These are phyloP conservation scores for Chalara sp. DNA, from an alignment of 2,329 filamentous ascomycete genomes.

Conservation along the genomic window DNA sequence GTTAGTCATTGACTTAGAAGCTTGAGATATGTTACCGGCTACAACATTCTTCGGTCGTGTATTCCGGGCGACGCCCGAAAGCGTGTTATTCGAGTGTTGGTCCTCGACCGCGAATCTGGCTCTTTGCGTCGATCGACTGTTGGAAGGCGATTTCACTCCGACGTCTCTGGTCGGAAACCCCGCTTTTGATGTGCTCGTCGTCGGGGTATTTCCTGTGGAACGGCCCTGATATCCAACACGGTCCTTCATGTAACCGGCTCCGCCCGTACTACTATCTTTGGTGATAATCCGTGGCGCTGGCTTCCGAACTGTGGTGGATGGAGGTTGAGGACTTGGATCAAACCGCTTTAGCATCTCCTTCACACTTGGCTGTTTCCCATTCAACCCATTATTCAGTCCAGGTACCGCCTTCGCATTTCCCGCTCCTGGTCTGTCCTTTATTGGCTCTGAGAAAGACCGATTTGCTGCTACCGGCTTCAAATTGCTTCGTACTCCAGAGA, in stretches of 20 bases:
- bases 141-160: slow-evolving; percentile 15
- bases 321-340: slow-evolving; percentile 49
- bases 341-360: slow-evolving; percentile 76
- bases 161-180: slow-evolving; percentile 15
- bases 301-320: slow-evolving; percentile 30
- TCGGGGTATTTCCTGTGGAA: slow-evolving; percentile 9
- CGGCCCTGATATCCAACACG: slow-evolving; percentile 20
- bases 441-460: slow-evolving; percentile 51
- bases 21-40: slow-evolving; percentile 27
- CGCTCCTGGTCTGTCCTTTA: slow-evolving; percentile 31
- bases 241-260: slow-evolving; percentile 19
- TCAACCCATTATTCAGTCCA: slow-evolving; percentile 17
- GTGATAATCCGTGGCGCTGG: slow-evolving; percentile 12
- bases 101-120: slow-evolving; percentile 43
- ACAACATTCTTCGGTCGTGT: slow-evolving; percentile 41
- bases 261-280: slow-evolving; percentile 10
- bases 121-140: slow-evolving; percentile 31
- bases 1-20: slow-evolving; percentile 39
- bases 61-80: slow-evolving; percentile 55
- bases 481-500: slow-evolving; percentile 28
- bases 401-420: slow-evolving; percentile 18
- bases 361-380: slow-evolving; percentile 50
- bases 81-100: slow-evolving; percentile 44
- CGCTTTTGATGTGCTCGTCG: slow-evolving; percentile 11
- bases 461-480: slow-evolving; percentile 31